Conservation (phyloP, 2,329 filamentous ascomycete species). For the Fusarium sp. region DNA sequence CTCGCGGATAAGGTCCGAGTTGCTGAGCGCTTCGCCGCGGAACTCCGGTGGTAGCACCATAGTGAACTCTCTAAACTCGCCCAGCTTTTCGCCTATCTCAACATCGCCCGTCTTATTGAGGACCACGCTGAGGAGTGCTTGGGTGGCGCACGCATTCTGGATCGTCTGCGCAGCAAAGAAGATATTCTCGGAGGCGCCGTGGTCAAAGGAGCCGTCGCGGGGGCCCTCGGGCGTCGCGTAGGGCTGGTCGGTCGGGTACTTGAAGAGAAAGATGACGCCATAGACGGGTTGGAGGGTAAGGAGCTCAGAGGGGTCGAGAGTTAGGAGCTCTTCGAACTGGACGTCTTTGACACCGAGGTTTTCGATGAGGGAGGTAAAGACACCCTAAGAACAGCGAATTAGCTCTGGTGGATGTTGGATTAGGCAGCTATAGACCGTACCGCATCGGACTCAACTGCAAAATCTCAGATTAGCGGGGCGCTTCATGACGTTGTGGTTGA, state of each 20-base stretch:
- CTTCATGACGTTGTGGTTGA: background rate
- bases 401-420: slow-evolving; percentile 1
- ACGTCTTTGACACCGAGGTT: slow-evolving; percentile 91
- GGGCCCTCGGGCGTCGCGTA: slow-evolving; percentile 75
- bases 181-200: slow-evolving; percentile 79
- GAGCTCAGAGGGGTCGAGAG: slow-evolving; percentile 84
- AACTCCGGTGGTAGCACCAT: slow-evolving; percentile 84
- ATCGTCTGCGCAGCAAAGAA: slow-evolving; percentile 99
- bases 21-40: slow-evolving; percentile 73
- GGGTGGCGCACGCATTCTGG: slow-evolving; percentile 97
- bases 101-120: slow-evolving; percentile 84
- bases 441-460: slow-evolving; percentile 89
- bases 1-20: slow-evolving; percentile 78
- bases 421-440: slow-evolving; percentile 75
- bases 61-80: slow-evolving; percentile 90
- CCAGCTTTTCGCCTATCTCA: slow-evolving; percentile 79
- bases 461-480: slow-evolving; percentile 19
- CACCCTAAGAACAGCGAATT: slow-evolving; percentile 71
- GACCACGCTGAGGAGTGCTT: slow-evolving; percentile 92
- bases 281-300: slow-evolving; percentile 83
- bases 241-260: slow-evolving; percentile 83
- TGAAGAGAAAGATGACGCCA: slow-evolving; percentile 99
- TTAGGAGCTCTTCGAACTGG: slow-evolving; percentile 96
- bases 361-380: slow-evolving; percentile 97
- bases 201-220: slow-evolving; percentile 86